Percentiles rank a stretch among this genome's conserved stretches.
Conservation (phyloP, 2,329 filamentous ascomycete genomes). For the Graphilbum fragrans region DNA sequence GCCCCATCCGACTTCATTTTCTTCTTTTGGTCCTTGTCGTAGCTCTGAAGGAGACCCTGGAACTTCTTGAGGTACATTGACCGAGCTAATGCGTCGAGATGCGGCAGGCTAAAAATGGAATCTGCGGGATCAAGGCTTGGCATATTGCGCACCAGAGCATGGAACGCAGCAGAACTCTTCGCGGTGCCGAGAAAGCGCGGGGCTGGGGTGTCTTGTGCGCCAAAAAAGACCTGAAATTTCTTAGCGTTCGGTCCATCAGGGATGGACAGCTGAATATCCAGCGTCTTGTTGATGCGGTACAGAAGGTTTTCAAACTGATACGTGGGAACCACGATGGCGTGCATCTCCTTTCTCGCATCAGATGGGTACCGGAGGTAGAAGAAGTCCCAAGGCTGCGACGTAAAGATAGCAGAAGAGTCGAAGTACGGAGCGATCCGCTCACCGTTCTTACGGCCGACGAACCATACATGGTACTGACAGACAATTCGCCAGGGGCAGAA, state of each 20-base stretch:
- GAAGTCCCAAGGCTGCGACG: conserved; percentile 57
- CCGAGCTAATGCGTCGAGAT: background rate
- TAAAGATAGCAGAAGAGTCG: conserved; percentile 40
- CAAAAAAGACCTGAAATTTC: conserved; percentile 52
- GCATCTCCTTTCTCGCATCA: conserved; percentile 27
- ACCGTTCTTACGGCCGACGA: conserved; percentile 40
- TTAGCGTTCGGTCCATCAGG: conserved; percentile 34
- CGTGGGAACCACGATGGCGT: conserved; percentile 56
- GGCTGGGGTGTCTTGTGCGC: conserved; percentile 42
- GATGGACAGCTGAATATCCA: conserved; percentile 42
- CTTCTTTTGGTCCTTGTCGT: conserved; percentile 5
- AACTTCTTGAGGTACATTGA: conserved; percentile 4
- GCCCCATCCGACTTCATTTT: conserved; percentile 32
- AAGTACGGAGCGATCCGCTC: conserved; percentile 41
- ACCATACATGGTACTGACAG: conserved; percentile 45
- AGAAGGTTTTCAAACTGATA: conserved; percentile 55
- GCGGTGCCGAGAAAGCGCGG: conserved; percentile 58
- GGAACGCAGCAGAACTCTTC: conserved; percentile 24
- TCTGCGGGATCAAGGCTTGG: conserved; percentile 2
- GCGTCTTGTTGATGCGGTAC: conserved; percentile 47
- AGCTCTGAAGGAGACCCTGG: background rate
- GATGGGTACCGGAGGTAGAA: conserved; percentile 53
- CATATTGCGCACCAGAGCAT: conserved; percentile 14
- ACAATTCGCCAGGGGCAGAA: conserved; percentile 42
- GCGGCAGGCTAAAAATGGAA: background rate